A percentile compares a stretch with the other conserved stretches of the same genome.
Evolutionary conservation across 179 eudicot genomes (phyloP).

Genomic region (Amaranthus tricolor): DNA sequence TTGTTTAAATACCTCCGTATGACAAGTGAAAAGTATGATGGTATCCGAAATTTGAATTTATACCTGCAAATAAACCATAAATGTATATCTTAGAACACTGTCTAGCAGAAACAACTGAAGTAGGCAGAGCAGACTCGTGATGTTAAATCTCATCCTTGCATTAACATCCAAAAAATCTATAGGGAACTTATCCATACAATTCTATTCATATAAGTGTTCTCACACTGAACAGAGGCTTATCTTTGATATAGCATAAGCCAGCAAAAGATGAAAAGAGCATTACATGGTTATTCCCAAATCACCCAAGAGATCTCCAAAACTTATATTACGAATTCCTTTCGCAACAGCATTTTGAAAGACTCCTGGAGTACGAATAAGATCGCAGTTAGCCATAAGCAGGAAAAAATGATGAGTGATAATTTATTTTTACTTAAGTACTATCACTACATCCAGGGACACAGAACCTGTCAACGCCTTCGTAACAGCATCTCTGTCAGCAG

Average conservation of each 20-base stretch:
- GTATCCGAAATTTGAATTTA: constrained; percentile 89
- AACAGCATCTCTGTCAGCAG: constrained; percentile 83
- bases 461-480: constrained; percentile 88
- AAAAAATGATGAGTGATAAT: background rate
- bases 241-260: constrained; percentile 1
- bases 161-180: background rate
- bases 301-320: constrained; percentile 92
- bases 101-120: background rate
- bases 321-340: constrained; percentile 75
- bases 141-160: background rate
- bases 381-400: constrained; percentile 7
- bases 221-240: background rate
- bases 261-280: constrained; percentile 6
- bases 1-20: constrained; percentile 63
- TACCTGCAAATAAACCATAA: constrained; percentile 53
- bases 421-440: background rate
- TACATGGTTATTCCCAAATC: constrained; percentile 88
- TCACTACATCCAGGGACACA: constrained; percentile 8
- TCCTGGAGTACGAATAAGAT: constrained; percentile 41
- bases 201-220: background rate
- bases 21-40: constrained; percentile 91
- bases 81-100: background rate
- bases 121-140: background rate
- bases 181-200: background rate
- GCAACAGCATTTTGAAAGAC: constrained; percentile 79